Evolutionary conservation across 306 rosid genomes (phyloP).

Genomic region (Vigna nakashimae): DNA sequence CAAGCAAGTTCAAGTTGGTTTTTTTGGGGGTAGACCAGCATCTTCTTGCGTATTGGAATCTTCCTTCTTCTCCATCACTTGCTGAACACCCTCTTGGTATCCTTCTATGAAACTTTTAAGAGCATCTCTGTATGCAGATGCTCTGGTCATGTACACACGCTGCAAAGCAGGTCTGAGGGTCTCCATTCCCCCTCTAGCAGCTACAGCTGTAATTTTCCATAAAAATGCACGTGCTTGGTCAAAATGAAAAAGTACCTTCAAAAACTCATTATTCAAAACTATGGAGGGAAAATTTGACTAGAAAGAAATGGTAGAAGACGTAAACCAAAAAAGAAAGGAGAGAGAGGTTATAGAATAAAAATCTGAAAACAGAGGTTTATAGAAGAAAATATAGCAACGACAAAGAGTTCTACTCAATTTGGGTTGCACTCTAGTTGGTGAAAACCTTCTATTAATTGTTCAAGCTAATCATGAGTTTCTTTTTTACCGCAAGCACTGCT

Average conservation of each 20-base stretch:
- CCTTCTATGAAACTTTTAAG: constrained; percentile 85
- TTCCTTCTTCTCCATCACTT: constrained; percentile 69
- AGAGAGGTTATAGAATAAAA: constrained; percentile 28
- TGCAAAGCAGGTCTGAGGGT: constrained; percentile 84
- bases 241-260: constrained; percentile 37
- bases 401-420: constrained; percentile 4
- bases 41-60: constrained; percentile 59
- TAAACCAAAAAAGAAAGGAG: background rate
- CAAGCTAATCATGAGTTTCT: background rate
- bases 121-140: constrained; percentile 87
- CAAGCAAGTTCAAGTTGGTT: constrained; percentile 45
- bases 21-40: constrained; percentile 48
- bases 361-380: constrained; percentile 2
- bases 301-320: constrained; percentile 16
- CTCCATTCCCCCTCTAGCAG: constrained; percentile 76
- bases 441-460: background rate
- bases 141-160: constrained; percentile 88
- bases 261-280: constrained; percentile 26
- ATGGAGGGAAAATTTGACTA: constrained; percentile 8
- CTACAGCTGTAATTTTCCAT: constrained; percentile 66
- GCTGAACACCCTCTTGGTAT: constrained; percentile 81
- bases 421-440: background rate
- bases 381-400: constrained; percentile 18
- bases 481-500: background rate
- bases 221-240: constrained; percentile 38